Conservation (phyloP, 2,329 filamentous ascomycete species). For the Cercospora janseana region DNA sequence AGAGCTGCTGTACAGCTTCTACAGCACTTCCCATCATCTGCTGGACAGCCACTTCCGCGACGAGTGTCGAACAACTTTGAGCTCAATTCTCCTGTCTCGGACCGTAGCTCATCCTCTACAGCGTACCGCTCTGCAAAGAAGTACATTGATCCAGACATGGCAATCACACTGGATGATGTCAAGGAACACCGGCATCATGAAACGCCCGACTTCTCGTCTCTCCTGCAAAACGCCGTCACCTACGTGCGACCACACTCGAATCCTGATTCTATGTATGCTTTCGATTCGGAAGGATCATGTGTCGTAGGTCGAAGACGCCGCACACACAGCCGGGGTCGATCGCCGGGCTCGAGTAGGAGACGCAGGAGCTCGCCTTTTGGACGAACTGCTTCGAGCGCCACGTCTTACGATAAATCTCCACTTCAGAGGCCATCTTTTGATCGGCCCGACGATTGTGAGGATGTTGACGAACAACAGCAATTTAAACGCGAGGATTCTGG, state of each 20-base stretch:
- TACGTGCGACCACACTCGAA: constrained; percentile 40
- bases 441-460: constrained; percentile 5
- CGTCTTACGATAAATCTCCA: constrained; percentile 25
- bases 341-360: constrained; percentile 37
- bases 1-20: constrained; percentile 72
- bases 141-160: constrained; percentile 48
- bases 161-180: constrained; percentile 48
- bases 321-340: constrained; percentile 33
- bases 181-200: constrained; percentile 26
- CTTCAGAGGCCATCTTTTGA: not conserved
- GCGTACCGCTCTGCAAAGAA: constrained; percentile 46
- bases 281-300: constrained; percentile 47
- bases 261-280: constrained; percentile 44
- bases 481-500: constrained; percentile 4
- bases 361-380: constrained; percentile 38
- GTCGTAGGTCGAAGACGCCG: constrained; percentile 38
- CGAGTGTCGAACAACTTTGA: constrained; percentile 17
- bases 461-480: constrained; percentile 10
- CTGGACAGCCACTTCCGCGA: constrained; percentile 18
- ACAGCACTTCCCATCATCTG: constrained; percentile 58
- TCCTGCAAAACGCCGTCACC: constrained; percentile 30
- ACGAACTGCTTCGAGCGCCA: constrained; percentile 33
- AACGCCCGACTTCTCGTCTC: constrained; percentile 4
- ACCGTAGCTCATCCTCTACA: constrained; percentile 40
- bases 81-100: constrained; percentile 33